A percentile compares a stretch with the other conserved stretches of the same genome.
Evolutionary conservation across 768 basidiomycete genomes (phyloP).

Genomic region (Calvatia gigantea): DNA sequence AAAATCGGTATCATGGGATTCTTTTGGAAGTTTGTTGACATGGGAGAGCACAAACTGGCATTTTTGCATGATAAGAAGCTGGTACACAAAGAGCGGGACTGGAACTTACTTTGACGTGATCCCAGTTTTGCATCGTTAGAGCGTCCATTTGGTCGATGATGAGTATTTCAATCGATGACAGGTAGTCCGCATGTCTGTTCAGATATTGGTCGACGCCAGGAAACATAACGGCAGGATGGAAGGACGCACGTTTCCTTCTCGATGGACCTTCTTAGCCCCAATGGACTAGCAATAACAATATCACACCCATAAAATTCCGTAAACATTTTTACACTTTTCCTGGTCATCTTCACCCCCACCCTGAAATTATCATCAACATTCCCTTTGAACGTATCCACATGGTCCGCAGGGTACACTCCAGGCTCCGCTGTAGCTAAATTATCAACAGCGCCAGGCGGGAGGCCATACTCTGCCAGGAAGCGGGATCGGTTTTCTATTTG

Average conservation of each 20-base stretch:
- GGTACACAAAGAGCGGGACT: neutral
- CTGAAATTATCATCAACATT: slow-evolving; percentile 96
- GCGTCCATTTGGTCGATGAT: slow-evolving; percentile 93
- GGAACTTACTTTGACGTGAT: slow-evolving; percentile 84
- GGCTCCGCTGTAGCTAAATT: slow-evolving; percentile 72
- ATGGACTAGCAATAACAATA: slow-evolving; percentile 88
- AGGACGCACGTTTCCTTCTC: slow-evolving; percentile 88
- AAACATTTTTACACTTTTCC: slow-evolving; percentile 90
- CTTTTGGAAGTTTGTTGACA: slow-evolving; percentile 87
- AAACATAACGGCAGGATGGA: neutral
- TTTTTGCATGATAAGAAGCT: neutral
- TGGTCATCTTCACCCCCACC: slow-evolving; percentile 88
- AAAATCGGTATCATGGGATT: slow-evolving; percentile 92
- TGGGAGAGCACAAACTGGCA: slow-evolving; percentile 78
- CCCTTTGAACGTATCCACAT: slow-evolving; percentile 92
- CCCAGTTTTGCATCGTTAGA: slow-evolving; percentile 98
- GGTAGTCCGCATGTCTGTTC: slow-evolving; percentile 77
- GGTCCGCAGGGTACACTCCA: slow-evolving; percentile 81
- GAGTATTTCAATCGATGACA: slow-evolving; percentile 89
- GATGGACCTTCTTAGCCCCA: slow-evolving; percentile 86
- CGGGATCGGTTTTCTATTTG: slow-evolving; percentile 88
- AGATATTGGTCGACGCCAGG: neutral
- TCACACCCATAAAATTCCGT: slow-evolving; percentile 89
- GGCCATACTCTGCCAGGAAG: slow-evolving; percentile 77
- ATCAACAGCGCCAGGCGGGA: slow-evolving; percentile 78